Conservation (phyloP, 2,329 filamentous ascomycete species). For the Zelopaecilomyces penicillatus region DNA sequence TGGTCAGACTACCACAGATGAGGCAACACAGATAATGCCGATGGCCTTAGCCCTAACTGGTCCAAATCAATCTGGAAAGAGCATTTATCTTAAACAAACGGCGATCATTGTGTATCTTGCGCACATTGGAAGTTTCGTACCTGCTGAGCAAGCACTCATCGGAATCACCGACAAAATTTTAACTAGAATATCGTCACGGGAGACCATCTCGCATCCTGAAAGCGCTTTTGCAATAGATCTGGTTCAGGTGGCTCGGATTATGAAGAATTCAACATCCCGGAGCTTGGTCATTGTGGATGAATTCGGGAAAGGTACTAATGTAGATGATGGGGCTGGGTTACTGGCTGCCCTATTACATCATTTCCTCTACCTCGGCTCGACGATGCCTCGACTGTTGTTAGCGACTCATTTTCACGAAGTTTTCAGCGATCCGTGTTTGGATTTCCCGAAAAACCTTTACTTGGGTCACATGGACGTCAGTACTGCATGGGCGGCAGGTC, state of each 20-base stretch:
- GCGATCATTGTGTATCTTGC: slow-evolving; percentile 87
- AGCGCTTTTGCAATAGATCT: slow-evolving; percentile 69
- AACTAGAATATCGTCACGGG: slow-evolving; percentile 70
- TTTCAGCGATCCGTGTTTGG: slow-evolving; percentile 55
- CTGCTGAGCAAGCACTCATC: slow-evolving; percentile 65
- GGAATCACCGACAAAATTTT: slow-evolving; percentile 90
- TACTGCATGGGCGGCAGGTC: slow-evolving; percentile 42
- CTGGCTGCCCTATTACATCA: slow-evolving; percentile 49
- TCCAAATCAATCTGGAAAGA: slow-evolving; percentile 95
- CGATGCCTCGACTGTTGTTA: slow-evolving; percentile 48
- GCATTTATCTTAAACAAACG: slow-evolving; percentile 87
- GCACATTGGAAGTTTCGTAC: slow-evolving; percentile 87
- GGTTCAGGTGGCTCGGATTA: slow-evolving; percentile 72
- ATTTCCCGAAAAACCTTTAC: slow-evolving; percentile 37
- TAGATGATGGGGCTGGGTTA: slow-evolving; percentile 50
- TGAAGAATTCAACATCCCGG: slow-evolving; percentile 63
- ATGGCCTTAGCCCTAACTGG: slow-evolving; percentile 79
- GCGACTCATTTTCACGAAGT: slow-evolving; percentile 65
- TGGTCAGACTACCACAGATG: slow-evolving; percentile 15
- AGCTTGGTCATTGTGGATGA: slow-evolving; percentile 90
- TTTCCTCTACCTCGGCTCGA: slow-evolving; percentile 37
- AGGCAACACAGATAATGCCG: slow-evolving; percentile 7
- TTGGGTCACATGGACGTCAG: slow-evolving; percentile 67
- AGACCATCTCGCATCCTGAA: slow-evolving; percentile 50
- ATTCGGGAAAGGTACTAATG: slow-evolving; percentile 62